A percentile compares a stretch with the other conserved stretches of the same genome.
Evolutionary conservation across 768 basidiomycete genomes (phyloP).

Genomic region (Suillus subaureus): DNA sequence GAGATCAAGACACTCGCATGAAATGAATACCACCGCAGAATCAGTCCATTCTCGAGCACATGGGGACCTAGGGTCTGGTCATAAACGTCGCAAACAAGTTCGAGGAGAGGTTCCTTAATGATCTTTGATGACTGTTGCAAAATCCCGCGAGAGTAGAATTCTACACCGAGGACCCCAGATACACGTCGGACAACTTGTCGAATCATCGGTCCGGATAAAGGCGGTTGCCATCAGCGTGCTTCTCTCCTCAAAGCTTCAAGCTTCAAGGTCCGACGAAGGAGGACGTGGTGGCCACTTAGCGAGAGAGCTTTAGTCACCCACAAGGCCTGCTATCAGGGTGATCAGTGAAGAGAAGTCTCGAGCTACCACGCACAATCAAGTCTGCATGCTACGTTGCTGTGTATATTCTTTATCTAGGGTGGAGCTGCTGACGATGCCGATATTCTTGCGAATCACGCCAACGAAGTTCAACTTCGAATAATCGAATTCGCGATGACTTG

Average conservation of each 20-base stretch:
- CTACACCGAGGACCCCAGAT: neutral
- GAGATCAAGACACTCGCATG: constrained; percentile 13
- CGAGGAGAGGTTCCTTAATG: constrained; percentile 10
- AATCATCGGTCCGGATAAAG: neutral
- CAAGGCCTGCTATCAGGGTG: neutral
- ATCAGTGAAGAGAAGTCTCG: neutral
- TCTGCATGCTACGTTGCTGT: neutral
- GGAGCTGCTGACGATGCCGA: neutral
- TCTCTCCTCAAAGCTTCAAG: neutral
- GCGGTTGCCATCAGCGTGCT: neutral
- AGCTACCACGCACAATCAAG: neutral
- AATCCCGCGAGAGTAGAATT: constrained; percentile 10
- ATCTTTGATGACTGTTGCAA: constrained; percentile 9
- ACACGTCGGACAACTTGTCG: too few relatives aligned
- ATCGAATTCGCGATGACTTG: neutral
- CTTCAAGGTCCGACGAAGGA: neutral
- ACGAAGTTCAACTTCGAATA: neutral
- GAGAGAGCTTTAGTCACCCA: neutral
- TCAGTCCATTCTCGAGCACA: constrained; percentile 6
- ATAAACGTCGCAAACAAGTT: constrained; percentile 11
- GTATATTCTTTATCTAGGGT: neutral
- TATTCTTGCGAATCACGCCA: neutral
- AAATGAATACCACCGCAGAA: constrained; percentile 11
- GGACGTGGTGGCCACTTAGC: neutral
- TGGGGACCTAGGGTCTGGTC: constrained; percentile 4